Percentiles rank a stretch among this genome's conserved stretches.
phyloP scores from a whole-genome alignment of 352 stramenopile genomes.

The Globisporangium orthogonon region DNA sequence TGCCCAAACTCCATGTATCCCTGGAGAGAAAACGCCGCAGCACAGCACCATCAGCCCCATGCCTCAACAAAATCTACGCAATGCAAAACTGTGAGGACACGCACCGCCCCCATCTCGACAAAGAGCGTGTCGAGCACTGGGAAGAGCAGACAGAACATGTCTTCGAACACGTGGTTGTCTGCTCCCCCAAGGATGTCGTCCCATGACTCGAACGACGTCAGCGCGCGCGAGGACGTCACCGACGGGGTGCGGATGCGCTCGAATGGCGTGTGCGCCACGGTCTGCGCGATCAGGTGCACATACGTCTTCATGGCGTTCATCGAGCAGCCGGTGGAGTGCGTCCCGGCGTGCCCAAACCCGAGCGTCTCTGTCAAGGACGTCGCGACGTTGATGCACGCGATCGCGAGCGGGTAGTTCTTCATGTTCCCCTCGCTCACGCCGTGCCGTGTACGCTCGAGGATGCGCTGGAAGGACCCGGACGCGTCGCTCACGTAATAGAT shows the following conservation, averaged over 20 bases:
- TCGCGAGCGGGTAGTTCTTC: slow-evolving; percentile 86
- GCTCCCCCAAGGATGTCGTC: slow-evolving; percentile 63
- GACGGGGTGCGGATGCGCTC: slow-evolving; percentile 17
- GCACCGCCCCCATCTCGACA: slow-evolving; percentile 82
- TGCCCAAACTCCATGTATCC: slow-evolving; percentile 89
- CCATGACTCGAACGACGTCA: slow-evolving; percentile 53
- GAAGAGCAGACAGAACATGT: slow-evolving; percentile 80
- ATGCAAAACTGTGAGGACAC: slow-evolving; percentile 5
- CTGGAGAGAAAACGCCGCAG: slow-evolving; percentile 17
- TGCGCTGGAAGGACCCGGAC: slow-evolving; percentile 56
- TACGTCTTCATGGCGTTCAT: slow-evolving; percentile 72
- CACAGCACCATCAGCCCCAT: neutral
- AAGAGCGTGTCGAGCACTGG: slow-evolving; percentile 78
- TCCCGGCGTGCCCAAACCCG: slow-evolving; percentile 72
- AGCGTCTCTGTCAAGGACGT: slow-evolving; percentile 68
- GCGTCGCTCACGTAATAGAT: slow-evolving; percentile 79
- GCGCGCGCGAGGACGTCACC: slow-evolving; percentile 24
- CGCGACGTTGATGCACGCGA: slow-evolving; percentile 83
- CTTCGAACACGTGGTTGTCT: slow-evolving; percentile 82
- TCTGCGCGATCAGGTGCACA: slow-evolving; percentile 58
- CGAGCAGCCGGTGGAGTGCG: slow-evolving; percentile 64
- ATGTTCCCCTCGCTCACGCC: slow-evolving; percentile 84
- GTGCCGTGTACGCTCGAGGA: slow-evolving; percentile 67
- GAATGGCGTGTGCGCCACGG: slow-evolving; percentile 21
- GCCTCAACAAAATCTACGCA: neutral